phyloP scores from a whole-genome alignment of 306 rosid genomes.

The Ormosia emarginata region DNA sequence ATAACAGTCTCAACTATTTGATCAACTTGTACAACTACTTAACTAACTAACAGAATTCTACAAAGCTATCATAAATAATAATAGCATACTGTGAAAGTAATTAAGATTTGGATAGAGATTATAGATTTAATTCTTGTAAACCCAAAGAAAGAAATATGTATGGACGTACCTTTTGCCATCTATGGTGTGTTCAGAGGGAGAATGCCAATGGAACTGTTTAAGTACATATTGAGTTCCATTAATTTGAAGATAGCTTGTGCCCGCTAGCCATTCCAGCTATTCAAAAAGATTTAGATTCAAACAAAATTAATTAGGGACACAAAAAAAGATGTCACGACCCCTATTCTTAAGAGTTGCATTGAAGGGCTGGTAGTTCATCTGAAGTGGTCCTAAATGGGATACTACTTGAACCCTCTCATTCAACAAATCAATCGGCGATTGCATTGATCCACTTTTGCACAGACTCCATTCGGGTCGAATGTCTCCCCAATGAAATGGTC shows the following conservation, averaged over 20 bases:
- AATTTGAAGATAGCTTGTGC: slow-evolving; percentile 44
- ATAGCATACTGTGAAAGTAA: too few species aligned
- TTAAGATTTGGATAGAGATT: too few species aligned
- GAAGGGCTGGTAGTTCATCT: slow-evolving; percentile 38
- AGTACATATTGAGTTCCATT: slow-evolving; percentile 52
- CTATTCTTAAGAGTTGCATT: slow-evolving; percentile 66
- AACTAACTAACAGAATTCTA: too few species aligned
- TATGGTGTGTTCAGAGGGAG: slow-evolving; percentile 74
- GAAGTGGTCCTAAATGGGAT: slow-evolving; percentile 31
- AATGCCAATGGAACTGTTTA: slow-evolving; percentile 76
- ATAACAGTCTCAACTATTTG: too few species aligned
- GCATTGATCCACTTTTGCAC: slow-evolving; percentile 61
- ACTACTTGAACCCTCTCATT: slow-evolving; percentile 44
- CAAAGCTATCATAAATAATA: too few species aligned
- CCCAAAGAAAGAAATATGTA: neutral
- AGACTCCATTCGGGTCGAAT: slow-evolving; percentile 50
- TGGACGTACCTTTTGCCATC: slow-evolving; percentile 41
- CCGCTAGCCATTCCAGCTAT: slow-evolving; percentile 45
- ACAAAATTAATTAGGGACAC: neutral
- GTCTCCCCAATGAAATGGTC: slow-evolving; percentile 69
- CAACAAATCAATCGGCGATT: slow-evolving; percentile 67
- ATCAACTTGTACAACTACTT: too few species aligned
- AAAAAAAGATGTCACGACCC: slow-evolving; percentile 59
- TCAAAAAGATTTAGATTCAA: neutral
- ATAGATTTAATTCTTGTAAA: neutral